Percentiles rank a stretch among this genome's conserved stretches.
Evolutionary conservation across 805 yeast genomes (phyloP).

Genomic region (Candida cerambycidarum): DNA sequence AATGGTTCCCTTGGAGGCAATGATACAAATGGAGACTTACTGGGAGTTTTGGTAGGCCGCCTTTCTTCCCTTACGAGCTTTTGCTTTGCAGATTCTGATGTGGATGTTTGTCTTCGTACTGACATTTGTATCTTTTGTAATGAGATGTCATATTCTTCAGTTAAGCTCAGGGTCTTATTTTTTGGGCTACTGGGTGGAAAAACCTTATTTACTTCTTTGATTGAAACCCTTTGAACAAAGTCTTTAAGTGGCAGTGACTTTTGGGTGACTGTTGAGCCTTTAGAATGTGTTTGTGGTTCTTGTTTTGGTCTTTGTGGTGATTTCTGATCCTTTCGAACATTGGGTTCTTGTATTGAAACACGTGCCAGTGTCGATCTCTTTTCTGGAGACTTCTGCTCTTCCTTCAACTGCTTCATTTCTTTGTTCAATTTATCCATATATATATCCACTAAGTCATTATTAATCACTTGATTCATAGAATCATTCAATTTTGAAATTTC

Average conservation of each 20-base stretch:
- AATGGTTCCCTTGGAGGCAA: constrained; percentile 42
- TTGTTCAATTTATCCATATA: neutral
- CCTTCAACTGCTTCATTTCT: neutral
- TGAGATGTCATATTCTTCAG: constrained; percentile 11
- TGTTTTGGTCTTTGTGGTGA: neutral
- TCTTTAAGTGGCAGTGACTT: constrained; percentile 2
- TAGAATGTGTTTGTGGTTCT: neutral
- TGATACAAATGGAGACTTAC: constrained; percentile 34
- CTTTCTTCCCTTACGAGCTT: constrained; percentile 2
- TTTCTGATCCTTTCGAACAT: neutral
- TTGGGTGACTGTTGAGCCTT: neutral
- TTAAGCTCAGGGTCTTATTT: neutral
- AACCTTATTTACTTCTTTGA: constrained; percentile 1
- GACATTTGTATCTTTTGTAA: constrained; percentile 17
- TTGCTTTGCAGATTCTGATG: neutral
- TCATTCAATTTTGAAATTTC: neutral
- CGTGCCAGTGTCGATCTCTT: too few relatives aligned
- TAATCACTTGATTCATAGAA: neutral
- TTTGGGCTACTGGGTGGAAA: constrained; percentile 27
- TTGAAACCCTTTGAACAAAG: constrained; percentile 4
- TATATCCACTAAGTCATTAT: neutral
- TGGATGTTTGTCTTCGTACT: constrained; percentile 11
- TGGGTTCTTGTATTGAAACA: too few relatives aligned
- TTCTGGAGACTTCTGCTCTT: neutral
- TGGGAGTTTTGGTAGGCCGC: constrained; percentile 23